Evolutionary conservation across 1,139 yeast genomes (phyloP).

Genomic region (Blastobotrys ciferrii): DNA sequence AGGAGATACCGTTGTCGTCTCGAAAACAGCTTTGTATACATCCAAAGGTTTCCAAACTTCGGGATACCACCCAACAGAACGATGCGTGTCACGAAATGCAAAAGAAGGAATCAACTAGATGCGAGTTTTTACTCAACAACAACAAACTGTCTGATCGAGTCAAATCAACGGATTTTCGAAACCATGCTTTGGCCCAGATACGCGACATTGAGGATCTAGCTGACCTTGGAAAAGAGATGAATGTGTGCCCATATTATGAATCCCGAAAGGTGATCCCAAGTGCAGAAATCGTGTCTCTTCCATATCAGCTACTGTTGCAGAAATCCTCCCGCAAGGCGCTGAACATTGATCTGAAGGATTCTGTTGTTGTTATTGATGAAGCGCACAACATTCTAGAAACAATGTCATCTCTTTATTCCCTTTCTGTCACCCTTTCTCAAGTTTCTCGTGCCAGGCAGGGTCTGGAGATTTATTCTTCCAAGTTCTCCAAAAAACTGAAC

Average conservation of each 20-base stretch:
- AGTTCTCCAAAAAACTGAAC: slow-evolving; percentile 62
- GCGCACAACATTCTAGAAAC: slow-evolving; percentile 89
- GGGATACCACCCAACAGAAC: slow-evolving; percentile 58
- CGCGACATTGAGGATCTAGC: slow-evolving; percentile 84
- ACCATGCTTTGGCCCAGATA: slow-evolving; percentile 56
- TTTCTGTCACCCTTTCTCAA: slow-evolving; percentile 52
- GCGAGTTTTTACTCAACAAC: slow-evolving; percentile 49
- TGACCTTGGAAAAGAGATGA: slow-evolving; percentile 53
- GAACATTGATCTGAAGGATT: slow-evolving; percentile 56
- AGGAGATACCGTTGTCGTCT: slow-evolving; percentile 50
- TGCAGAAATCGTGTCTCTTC: slow-evolving; percentile 77
- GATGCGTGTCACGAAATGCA: slow-evolving; percentile 82
- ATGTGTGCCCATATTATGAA: slow-evolving; percentile 82
- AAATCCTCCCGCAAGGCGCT: slow-evolving; percentile 60
- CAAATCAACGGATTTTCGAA: slow-evolving; percentile 51
- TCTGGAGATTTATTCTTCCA: slow-evolving; percentile 53
- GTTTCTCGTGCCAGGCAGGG: slow-evolving; percentile 46
- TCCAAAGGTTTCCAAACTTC: slow-evolving; percentile 51
- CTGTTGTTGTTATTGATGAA: slow-evolving; percentile 82
- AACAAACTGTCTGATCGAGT: slow-evolving; percentile 37
- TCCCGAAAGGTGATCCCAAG: slow-evolving; percentile 53
- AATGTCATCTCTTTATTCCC: slow-evolving; percentile 66
- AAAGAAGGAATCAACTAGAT: slow-evolving; percentile 43
- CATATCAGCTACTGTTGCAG: slow-evolving; percentile 78
- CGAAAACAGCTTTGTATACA: slow-evolving; percentile 84